phyloP scores from a whole-genome alignment of 192 early-diverging fungal species.

The Funneliformis mosseae region DNA sequence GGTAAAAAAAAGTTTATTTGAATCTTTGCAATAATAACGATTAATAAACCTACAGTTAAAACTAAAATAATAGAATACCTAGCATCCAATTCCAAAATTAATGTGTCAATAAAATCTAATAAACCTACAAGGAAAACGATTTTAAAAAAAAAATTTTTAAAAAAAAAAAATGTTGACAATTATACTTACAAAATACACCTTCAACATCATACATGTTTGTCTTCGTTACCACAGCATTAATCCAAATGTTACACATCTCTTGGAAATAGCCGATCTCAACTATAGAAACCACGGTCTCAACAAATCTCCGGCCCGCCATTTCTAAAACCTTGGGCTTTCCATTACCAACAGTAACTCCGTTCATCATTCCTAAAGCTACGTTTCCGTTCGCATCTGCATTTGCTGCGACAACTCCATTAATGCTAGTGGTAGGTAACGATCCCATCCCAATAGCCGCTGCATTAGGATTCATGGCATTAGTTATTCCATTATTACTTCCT shows the following conservation, averaged over 20 bases:
- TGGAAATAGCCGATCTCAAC: constrained; percentile 52
- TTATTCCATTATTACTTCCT: constrained; percentile 33
- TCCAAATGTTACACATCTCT: constrained; percentile 53
- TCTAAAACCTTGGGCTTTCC: constrained; percentile 54
- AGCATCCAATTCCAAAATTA: constrained; percentile 45
- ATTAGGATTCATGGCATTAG: constrained; percentile 40
- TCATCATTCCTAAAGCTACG: neutral
- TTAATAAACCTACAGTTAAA: neutral
- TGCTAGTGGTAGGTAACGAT: neutral
- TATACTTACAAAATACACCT: constrained; percentile 51
- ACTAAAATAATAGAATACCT: constrained; percentile 34
- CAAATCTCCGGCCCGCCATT: constrained; percentile 49
- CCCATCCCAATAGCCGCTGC: constrained; percentile 27
- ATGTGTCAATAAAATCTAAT: constrained; percentile 52
- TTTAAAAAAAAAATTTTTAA: neutral
- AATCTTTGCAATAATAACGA: neutral
- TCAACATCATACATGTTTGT: constrained; percentile 55
- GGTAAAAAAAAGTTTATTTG: neutral
- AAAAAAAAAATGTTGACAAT: neutral
- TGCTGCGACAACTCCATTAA: constrained; percentile 9
- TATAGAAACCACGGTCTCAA: constrained; percentile 50
- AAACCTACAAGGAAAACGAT: constrained; percentile 35
- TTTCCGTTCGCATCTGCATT: constrained; percentile 31
- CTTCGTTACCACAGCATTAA: constrained; percentile 48
- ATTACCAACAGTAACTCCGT: constrained; percentile 35